Evolutionary conservation across 1,284 basidiomycete species (phyloP), one percentile per base, ranked within the genome.

Genomic region (Pseudozyma tsukubaensis): DNA sequence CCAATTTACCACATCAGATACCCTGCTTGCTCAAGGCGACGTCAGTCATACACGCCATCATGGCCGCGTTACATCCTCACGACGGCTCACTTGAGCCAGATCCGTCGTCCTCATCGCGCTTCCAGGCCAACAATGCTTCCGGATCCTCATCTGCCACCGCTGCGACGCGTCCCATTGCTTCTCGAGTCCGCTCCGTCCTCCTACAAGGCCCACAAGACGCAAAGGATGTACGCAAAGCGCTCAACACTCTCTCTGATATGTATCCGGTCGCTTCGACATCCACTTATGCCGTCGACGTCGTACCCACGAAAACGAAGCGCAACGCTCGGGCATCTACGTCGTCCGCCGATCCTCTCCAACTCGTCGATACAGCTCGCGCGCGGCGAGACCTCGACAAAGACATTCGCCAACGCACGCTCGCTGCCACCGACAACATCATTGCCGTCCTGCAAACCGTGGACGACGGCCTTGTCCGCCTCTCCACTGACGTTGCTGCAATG

Each of bases 391-490:
- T 97, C 54, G 89, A 92, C 61, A 87, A 90, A 59, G 94, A 97
- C 83, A 90, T 95, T 81, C 94, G 97, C 83, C 87, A 87, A 55
- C 91, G 90, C 79, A 87, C 97, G 42, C 90, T 91, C 0, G 89
- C 91, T 55, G 92, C 93, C 2, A 94, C 92, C 72, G 88, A 89
- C 49, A 89, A 89, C 71, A 95, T 97, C 84, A 85, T 97, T 56
- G 87, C 89, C 40, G 92, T 92, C 0, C 92, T 97, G 63, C 89
- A 89, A 12, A 90, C 93, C 76, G 93, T 97, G 21, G 92, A 97
- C 86, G 88, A 92, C 86, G 94, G 55, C 12, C 59, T 80, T 12
- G 56, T 77, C 21, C 60, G 62, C 7, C 64, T 80, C 16, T 60
- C 54, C 2, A 40, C 63, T 21, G 59, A 71, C 24, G 57, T 77